These are phyloP conservation scores for Santalum album DNA, from an alignment of 164 flowering plant species.

Conservation along the genomic window DNA sequence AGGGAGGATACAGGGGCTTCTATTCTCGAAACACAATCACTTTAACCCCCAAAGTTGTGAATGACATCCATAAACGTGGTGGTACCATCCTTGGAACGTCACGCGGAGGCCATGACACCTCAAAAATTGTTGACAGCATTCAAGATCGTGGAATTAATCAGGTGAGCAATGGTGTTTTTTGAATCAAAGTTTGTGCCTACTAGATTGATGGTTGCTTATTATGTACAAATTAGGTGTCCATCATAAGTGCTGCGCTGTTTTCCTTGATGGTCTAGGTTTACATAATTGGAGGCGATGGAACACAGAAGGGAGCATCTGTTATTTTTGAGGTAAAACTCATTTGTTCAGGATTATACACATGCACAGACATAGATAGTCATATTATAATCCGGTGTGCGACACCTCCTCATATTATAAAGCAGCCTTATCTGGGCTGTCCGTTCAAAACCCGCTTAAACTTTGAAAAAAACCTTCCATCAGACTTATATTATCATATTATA, in stretches of 20 bases:
- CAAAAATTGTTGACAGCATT: conserved; percentile 83
- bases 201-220: not conserved
- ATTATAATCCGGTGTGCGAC: too few relatives aligned
- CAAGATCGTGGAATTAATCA: conserved; percentile 86
- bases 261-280: conserved; percentile 40
- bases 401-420: too few relatives aligned
- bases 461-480: too few relatives aligned
- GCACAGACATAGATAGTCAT: too few relatives aligned
- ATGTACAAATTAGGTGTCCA: not conserved
- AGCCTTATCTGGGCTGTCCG: too few relatives aligned
- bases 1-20: conserved; percentile 85
- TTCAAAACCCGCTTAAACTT: too few relatives aligned
- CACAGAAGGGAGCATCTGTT: conserved; percentile 75
- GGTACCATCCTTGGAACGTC: conserved; percentile 85
- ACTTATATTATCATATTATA: too few relatives aligned
- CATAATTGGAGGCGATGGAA: conserved; percentile 87
- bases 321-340: conserved; percentile 54
- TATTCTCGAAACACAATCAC: conserved; percentile 59
- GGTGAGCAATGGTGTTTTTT: conserved; percentile 23
- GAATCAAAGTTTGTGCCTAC: not conserved
- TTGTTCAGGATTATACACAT: not conserved
- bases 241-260: not conserved
- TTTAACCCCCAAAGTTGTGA: conserved; percentile 59
- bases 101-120: conserved; percentile 76
- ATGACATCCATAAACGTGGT: conserved; percentile 87